phyloP scores from a whole-genome alignment of 371 early-diverging fungal genomes.

The Mortierella sp. region DNA sequence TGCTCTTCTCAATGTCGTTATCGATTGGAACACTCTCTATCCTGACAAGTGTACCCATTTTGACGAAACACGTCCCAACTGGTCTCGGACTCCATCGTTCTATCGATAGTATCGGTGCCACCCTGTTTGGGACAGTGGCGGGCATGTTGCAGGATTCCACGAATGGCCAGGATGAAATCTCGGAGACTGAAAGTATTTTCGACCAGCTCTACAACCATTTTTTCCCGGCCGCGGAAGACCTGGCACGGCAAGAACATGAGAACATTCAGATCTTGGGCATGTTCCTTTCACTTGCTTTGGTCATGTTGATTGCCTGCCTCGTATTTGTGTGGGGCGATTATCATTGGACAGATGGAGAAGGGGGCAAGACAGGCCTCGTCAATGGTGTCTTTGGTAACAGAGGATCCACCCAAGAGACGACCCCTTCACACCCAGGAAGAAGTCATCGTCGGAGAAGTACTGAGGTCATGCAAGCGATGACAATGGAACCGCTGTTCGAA shows the following conservation, averaged over 20 bases:
- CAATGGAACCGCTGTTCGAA: constrained; percentile 42
- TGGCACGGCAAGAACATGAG: constrained; percentile 34
- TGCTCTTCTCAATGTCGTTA: constrained; percentile 53
- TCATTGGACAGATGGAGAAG: constrained; percentile 53
- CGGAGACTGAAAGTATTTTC: constrained; percentile 37
- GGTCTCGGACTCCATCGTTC: constrained; percentile 54
- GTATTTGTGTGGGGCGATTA: constrained; percentile 54
- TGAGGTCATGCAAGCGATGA: constrained; percentile 43
- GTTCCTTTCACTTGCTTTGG: constrained; percentile 26
- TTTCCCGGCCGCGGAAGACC: constrained; percentile 32
- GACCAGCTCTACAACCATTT: constrained; percentile 37
- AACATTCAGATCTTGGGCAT: constrained; percentile 35
- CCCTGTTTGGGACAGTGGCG: constrained; percentile 49
- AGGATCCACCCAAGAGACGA: neutral
- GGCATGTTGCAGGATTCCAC: constrained; percentile 53
- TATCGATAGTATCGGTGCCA: constrained; percentile 56
- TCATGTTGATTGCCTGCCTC: constrained; percentile 21
- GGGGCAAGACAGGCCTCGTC: constrained; percentile 47
- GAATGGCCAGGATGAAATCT: constrained; percentile 24
- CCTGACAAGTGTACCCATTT: constrained; percentile 52
- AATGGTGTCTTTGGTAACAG: constrained; percentile 27
- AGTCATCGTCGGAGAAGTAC: constrained; percentile 23
- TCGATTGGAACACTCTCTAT: constrained; percentile 50
- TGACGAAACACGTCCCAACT: constrained; percentile 56
- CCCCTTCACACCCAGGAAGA: constrained; percentile 1